Conservation (phyloP, 139 green algal species). For the Chlamydomonas eustigma region DNA sequence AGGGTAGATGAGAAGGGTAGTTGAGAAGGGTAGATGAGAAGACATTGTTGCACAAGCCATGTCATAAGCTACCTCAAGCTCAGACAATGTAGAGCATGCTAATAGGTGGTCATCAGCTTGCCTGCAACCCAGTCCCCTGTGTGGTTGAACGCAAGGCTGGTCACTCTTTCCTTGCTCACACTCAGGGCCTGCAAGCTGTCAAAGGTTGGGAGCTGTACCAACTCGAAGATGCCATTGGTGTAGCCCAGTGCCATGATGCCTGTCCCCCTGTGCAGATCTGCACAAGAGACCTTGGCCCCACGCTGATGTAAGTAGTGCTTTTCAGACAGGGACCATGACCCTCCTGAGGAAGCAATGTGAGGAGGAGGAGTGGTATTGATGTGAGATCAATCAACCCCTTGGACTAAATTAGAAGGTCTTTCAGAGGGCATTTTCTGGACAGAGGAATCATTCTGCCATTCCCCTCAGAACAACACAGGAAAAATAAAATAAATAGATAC, state of each 20-base stretch:
- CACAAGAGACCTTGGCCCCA: conserved; percentile 17
- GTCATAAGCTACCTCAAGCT: too few relatives aligned
- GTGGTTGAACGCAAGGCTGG: conserved; percentile 68
- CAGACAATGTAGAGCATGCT: too few relatives aligned
- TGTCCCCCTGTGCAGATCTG: conserved; percentile 11
- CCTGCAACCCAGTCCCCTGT: conserved; percentile 80
- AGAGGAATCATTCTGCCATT: too few relatives aligned
- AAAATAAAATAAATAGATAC: too few relatives aligned
- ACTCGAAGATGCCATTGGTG: conserved; percentile 83
- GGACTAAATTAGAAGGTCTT: too few relatives aligned
- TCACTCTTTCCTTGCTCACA: conserved; percentile 63
- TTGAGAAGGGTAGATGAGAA: too few relatives aligned
- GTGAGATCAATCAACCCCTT: too few relatives aligned
- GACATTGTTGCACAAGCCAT: too few relatives aligned
- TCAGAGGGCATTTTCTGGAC: too few relatives aligned
- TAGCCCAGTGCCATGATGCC: conserved; percentile 38
- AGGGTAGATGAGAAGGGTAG: not conserved
- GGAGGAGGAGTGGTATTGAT: not conserved
- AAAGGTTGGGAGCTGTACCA: conserved; percentile 86
- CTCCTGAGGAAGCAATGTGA: conserved; percentile 27
- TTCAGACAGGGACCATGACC: conserved; percentile 66
- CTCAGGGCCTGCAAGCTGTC: conserved; percentile 57
- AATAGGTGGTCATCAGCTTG: conserved; percentile 10
- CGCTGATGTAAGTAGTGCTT: conserved; percentile 79
- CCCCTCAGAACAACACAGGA: too few relatives aligned